Conservation (phyloP, 768 basidiomycete species). For the Rhodotorula babjevae region DNA sequence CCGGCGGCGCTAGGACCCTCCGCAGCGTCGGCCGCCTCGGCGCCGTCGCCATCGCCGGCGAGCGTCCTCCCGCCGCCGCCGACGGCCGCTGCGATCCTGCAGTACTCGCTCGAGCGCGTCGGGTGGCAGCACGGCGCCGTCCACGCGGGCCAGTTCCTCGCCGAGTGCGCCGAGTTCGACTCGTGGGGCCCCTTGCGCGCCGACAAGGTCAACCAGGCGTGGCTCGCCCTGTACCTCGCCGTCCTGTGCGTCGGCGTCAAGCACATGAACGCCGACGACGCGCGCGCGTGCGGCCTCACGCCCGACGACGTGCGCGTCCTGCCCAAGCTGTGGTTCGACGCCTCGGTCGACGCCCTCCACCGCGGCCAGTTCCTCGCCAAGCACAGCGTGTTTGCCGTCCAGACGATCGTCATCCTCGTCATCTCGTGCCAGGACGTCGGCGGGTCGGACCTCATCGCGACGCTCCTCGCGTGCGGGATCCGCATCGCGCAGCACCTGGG, state of each 20-base stretch:
- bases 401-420: slow-evolving; percentile 27
- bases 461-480: slow-evolving; percentile 26
- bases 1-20: too few species aligned
- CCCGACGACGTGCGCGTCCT: background rate
- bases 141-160: slow-evolving; percentile 14
- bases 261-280: slow-evolving; percentile 24
- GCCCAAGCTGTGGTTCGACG: slow-evolving; percentile 26
- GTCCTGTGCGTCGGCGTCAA: slow-evolving; percentile 26
- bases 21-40: background rate
- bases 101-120: slow-evolving; percentile 25
- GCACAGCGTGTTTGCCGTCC: slow-evolving; percentile 24
- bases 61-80: slow-evolving; percentile 4
- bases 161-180: slow-evolving; percentile 28
- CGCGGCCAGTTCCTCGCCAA: slow-evolving; percentile 29
- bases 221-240: slow-evolving; percentile 31
- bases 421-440: slow-evolving; percentile 32
- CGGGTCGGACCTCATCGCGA: slow-evolving; percentile 31
- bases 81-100: slow-evolving; percentile 7
- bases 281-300: background rate
- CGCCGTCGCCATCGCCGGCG: background rate
- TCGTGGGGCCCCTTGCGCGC: slow-evolving; percentile 12
- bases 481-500: slow-evolving; percentile 34
- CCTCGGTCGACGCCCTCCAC: slow-evolving; percentile 26
- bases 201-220: slow-evolving; percentile 25
- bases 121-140: slow-evolving; percentile 32